Base-by-base conservation (phyloP, 177 flowering plant species). In the Vitis hybrid region DNA sequence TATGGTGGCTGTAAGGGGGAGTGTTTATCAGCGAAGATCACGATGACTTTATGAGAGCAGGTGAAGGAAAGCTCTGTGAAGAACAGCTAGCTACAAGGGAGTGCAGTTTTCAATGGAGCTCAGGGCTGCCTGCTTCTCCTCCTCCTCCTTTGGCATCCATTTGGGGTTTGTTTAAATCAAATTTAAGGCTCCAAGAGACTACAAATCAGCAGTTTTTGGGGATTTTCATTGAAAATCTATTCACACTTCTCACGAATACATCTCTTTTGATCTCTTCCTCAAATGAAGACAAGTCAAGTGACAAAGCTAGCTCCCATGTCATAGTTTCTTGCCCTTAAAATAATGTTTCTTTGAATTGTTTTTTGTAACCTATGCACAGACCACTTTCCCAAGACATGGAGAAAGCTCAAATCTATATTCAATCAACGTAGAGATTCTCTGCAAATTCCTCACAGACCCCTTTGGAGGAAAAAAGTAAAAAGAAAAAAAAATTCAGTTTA, bases 251-350 rank as follows among this genome's bases (percentile, higher is more conserved):
- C 30, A 15, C 40, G 3, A 14, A 52, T 27, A 60, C 51, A 40
- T 64, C 69, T 48, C 3, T 58, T 55, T 72, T 35, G 60, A 54
- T 68, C 66, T 46, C 40, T 60, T 61, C 67, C 61, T 27, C 60
- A 51, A 52, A 66, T 16, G 61, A 48, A 56, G 72, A 71, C 66
- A 63, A 40, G 59, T 74, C 69, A 76, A 72, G 65, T 69, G 82
- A 83, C 86, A 81, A 83, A 68, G 60, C 69, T 73, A 67, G 40
- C 69, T 77, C 77, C 82, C 70, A 61, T 70, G 54, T 18, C 50
- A 66, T 54, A 60, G 2, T 64, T 19, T 63, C 56, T 35, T 69
- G 8, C 51, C 1, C 27, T 24, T 61, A 18, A 63, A 48, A 68
- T 70, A 70, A 56, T 75, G 15, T 32, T 65, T 16, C 14, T 56